Conservation (phyloP, 1,284 basidiomycete species). For the Rhodotorula sp. region DNA sequence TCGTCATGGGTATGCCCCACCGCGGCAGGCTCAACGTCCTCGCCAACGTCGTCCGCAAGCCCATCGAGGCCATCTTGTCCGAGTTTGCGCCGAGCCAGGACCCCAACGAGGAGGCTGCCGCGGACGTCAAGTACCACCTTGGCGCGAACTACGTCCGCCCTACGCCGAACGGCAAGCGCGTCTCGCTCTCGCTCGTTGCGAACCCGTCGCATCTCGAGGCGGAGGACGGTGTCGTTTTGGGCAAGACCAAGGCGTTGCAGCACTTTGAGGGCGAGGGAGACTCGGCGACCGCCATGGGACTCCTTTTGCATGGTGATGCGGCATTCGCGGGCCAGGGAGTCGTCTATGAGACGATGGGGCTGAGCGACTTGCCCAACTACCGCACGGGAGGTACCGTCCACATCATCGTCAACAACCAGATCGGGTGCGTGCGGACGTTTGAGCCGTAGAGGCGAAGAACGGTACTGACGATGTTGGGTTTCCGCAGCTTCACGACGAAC, state of each 20-base stretch:
- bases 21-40: slow-evolving; percentile 97
- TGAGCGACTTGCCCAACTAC: slow-evolving; percentile 92
- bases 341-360: slow-evolving; percentile 99
- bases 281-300: slow-evolving; percentile 82
- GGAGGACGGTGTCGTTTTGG: slow-evolving; percentile 94
- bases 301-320: slow-evolving; percentile 96
- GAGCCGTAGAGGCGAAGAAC: too few species aligned
- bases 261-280: slow-evolving; percentile 80
- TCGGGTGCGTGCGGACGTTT: slow-evolving; percentile 56
- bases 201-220: slow-evolving; percentile 99
- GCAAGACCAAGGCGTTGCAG: slow-evolving; percentile 95
- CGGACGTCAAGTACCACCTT: slow-evolving; percentile 98
- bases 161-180: slow-evolving; percentile 96
- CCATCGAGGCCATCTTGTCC: slow-evolving; percentile 96
- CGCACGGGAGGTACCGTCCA: slow-evolving; percentile 98
- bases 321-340: slow-evolving; percentile 98
- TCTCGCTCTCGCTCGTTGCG: slow-evolving; percentile 93
- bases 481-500: slow-evolving; percentile 80
- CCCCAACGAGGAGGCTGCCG: slow-evolving; percentile 74
- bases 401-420: slow-evolving; percentile 99
- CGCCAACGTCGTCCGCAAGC: slow-evolving; percentile 97
- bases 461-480: too few species aligned
- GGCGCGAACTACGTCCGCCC: slow-evolving; percentile 99
- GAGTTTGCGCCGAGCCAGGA: slow-evolving; percentile 80
- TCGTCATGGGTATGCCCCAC: slow-evolving; percentile 99